Evolutionary conservation across 2,329 filamentous ascomycete genomes (phyloP), one percentile per base, ranked within the genome.

Genomic region (Aureobasidium sp.): DNA sequence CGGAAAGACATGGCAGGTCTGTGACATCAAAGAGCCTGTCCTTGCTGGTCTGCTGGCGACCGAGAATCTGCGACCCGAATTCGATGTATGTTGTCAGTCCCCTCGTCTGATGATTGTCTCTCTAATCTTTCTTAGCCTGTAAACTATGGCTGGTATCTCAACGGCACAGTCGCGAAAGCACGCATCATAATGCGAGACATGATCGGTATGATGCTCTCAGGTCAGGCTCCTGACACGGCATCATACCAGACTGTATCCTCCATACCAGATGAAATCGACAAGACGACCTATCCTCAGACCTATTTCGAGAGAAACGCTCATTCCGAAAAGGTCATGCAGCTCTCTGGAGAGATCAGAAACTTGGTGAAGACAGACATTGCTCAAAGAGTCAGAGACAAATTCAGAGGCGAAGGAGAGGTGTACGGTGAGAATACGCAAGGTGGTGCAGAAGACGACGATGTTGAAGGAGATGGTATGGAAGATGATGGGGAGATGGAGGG

Each of bases 1-100:
- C 68, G 91, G 91, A 40, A 94, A 94, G 68, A 86, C 94, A 53
- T 99, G 91, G 88, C 94, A 97, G 77, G 82, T 95, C 27, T 95
- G 91, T 75, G 94, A 99, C 71, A 87, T 97, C 59, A 87, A 84
- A 0, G 93, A 97, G 67, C 89, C 90, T 0, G 69, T 92, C 1
- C 78, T 97, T 1, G 76, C 78, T 0, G 73, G 78, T 11, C 75
- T 96, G 3, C 79, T 96, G 40, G 80, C 85, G 21, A 81, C 83
- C 0, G 78, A 85, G 0, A 78, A 84, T 5, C 69, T 79, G 2
- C 71, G 74, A 35, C 64, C 65, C 4, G 74, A 75, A 3, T 78
- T 75, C 57, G 78, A 82, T 60, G 74, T 88, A 23, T 80, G 85
- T 4, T 69, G 76, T 0, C 75, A 77, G 10, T 88, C 84, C 72